A percentile compares a stretch with the other conserved stretches of the same genome.
phyloP scores from a whole-genome alignment of 164 flowering plant genomes.

The Piper betle region DNA sequence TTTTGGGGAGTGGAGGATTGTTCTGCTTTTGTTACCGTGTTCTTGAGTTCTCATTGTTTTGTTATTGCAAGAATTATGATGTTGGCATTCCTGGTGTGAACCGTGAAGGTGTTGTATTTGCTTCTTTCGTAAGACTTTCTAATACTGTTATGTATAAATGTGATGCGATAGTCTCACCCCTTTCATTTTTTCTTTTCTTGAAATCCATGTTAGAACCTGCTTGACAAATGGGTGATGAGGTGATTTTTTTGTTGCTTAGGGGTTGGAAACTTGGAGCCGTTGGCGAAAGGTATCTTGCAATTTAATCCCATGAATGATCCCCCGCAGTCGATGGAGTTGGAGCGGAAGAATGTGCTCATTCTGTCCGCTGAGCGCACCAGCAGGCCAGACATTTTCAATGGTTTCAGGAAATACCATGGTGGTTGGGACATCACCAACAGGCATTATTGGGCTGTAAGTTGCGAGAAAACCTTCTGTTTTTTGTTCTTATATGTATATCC shows the following conservation, averaged over 20 bases:
- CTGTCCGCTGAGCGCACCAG: constrained; percentile 64
- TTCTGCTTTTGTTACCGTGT: too few relatives aligned
- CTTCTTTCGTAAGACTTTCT: background rate
- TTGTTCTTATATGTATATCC: background rate
- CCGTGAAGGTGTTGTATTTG: too few relatives aligned
- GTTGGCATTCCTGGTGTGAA: background rate
- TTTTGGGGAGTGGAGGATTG: too few relatives aligned
- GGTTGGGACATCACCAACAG: constrained; percentile 82
- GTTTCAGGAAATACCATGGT: constrained; percentile 46
- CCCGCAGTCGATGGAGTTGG: constrained; percentile 11
- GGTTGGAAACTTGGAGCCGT: constrained; percentile 39
- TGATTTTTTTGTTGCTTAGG: constrained; percentile 23
- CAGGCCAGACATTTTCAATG: constrained; percentile 66
- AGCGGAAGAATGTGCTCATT: constrained; percentile 27
- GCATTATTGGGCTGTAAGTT: constrained; percentile 92
- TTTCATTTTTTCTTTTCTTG: background rate
- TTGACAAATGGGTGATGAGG: background rate
- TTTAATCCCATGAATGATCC: constrained; percentile 50
- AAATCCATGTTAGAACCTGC: background rate
- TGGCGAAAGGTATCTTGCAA: constrained; percentile 34
- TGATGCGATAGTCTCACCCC: background rate
- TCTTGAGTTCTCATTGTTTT: too few relatives aligned
- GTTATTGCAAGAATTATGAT: too few relatives aligned
- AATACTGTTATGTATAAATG: background rate
- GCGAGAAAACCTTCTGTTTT: background rate